phyloP scores from a whole-genome alignment of 441 rosid genomes.

The Brassica balearica region DNA sequence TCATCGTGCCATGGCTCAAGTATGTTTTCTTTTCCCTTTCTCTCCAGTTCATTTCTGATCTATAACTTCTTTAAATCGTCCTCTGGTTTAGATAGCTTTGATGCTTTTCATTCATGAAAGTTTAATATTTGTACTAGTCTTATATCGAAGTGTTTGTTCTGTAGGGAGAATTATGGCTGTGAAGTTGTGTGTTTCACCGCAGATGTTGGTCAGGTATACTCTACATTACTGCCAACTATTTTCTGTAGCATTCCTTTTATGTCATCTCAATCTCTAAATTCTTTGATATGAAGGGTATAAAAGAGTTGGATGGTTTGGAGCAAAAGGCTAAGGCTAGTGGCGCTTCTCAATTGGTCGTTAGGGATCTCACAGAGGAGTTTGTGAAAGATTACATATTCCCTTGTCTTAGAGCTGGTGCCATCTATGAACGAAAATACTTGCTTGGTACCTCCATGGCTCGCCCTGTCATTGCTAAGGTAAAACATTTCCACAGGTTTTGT shows the following conservation, averaged over 20 bases:
- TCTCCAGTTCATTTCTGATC: not conserved
- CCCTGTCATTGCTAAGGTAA: constrained; percentile 95
- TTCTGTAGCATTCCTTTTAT: not conserved
- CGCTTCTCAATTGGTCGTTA: constrained; percentile 91
- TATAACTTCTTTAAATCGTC: not conserved
- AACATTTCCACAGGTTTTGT: constrained; percentile 5
- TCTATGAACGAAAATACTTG: constrained; percentile 91
- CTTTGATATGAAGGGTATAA: constrained; percentile 61
- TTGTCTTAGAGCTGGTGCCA: constrained; percentile 94
- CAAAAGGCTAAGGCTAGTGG: constrained; percentile 94
- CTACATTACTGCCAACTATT: constrained; percentile 3
- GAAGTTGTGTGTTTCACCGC: constrained; percentile 99
- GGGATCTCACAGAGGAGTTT: constrained; percentile 90
- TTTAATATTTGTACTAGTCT: not conserved
- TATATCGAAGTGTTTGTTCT: constrained; percentile 10
- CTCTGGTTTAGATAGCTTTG: not conserved
- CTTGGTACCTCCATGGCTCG: constrained; percentile 98
- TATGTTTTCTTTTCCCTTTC: constrained; percentile 35
- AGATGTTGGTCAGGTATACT: constrained; percentile 92
- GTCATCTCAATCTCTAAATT: constrained; percentile 8
- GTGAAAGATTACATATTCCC: constrained; percentile 87
- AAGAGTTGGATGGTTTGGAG: constrained; percentile 90
- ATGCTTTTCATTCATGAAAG: not conserved
- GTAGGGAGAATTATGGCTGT: constrained; percentile 93
- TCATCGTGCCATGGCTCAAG: constrained; percentile 97